Conservation (phyloP, 2,329 filamentous ascomycete genomes). For the Xenoacremonium recifei region DNA sequence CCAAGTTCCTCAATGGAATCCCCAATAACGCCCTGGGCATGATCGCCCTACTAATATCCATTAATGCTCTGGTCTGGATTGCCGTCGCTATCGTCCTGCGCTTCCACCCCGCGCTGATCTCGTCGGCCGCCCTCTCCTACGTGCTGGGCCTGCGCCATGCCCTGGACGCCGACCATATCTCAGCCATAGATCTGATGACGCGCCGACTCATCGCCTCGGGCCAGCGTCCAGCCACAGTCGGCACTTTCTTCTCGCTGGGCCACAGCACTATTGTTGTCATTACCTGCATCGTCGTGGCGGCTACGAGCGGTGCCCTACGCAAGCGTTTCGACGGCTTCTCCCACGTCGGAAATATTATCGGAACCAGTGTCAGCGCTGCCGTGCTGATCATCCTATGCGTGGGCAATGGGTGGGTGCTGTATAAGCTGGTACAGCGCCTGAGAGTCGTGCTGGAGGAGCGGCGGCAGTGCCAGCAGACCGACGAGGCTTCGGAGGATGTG, state of each 20-base stretch:
- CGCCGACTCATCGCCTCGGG: conserved; percentile 82
- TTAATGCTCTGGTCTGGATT: conserved; percentile 57
- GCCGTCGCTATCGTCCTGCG: conserved; percentile 51
- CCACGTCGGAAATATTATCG: conserved; percentile 81
- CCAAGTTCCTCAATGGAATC: conserved; percentile 29
- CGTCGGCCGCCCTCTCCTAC: conserved; percentile 81
- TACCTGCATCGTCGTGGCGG: conserved; percentile 89
- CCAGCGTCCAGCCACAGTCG: conserved; percentile 84
- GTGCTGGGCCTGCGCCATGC: conserved; percentile 89
- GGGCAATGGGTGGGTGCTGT: conserved; percentile 84
- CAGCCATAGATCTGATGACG: conserved; percentile 92
- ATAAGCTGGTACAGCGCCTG: conserved; percentile 70
- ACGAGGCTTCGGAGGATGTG: conserved; percentile 21
- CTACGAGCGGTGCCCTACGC: conserved; percentile 80
- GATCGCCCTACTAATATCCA: conserved; percentile 47
- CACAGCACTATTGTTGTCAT: conserved; percentile 91
- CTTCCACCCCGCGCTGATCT: conserved; percentile 62
- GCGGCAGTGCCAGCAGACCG: conserved; percentile 22
- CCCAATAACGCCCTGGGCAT: conserved; percentile 41
- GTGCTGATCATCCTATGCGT: conserved; percentile 80
- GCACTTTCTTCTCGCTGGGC: conserved; percentile 90
- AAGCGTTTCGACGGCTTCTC: conserved; percentile 79
- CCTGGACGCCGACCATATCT: conserved; percentile 90
- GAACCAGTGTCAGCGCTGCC: conserved; percentile 79
- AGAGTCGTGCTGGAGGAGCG: conserved; percentile 52